Evolutionary conservation across 2,329 filamentous ascomycete genomes (phyloP).

Genomic region (Aureobasidium sp.): DNA sequence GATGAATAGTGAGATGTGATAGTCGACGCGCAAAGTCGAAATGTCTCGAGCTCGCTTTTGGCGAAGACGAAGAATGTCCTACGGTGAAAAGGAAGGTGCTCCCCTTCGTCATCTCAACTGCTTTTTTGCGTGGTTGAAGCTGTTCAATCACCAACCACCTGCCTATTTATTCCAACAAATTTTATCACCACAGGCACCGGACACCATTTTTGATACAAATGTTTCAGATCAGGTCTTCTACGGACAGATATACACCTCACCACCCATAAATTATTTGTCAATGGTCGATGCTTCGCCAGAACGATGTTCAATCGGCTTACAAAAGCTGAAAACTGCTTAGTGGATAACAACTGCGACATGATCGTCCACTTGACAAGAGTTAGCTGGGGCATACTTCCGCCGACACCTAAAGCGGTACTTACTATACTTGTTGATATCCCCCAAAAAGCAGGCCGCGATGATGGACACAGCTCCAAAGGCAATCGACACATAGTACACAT

Average conservation of each 20-base stretch:
- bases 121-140: neutral
- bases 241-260: too few species aligned
- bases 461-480: slow-evolving; percentile 52
- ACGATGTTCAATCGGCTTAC: neutral
- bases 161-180: neutral
- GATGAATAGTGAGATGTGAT: neutral
- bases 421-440: slow-evolving; percentile 28
- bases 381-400: neutral
- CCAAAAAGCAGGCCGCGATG: slow-evolving; percentile 50
- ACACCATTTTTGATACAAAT: neutral
- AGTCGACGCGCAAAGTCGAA: neutral
- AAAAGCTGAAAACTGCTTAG: neutral
- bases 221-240: too few species aligned
- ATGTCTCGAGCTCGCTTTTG: neutral
- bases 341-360: slow-evolving; percentile 17
- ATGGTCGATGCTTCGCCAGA: neutral
- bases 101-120: neutral
- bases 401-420: neutral
- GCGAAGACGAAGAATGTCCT: neutral
- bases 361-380: slow-evolving; percentile 17
- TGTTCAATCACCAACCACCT: neutral
- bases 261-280: too few species aligned
- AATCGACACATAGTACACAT: slow-evolving; percentile 55
- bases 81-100: neutral
- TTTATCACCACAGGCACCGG: neutral